Percentiles rank a stretch among this genome's conserved stretches.
These are phyloP conservation scores for Xerocomus subilludens DNA, from an alignment of 1,284 basidiomycete genomes.

Conservation along the genomic window DNA sequence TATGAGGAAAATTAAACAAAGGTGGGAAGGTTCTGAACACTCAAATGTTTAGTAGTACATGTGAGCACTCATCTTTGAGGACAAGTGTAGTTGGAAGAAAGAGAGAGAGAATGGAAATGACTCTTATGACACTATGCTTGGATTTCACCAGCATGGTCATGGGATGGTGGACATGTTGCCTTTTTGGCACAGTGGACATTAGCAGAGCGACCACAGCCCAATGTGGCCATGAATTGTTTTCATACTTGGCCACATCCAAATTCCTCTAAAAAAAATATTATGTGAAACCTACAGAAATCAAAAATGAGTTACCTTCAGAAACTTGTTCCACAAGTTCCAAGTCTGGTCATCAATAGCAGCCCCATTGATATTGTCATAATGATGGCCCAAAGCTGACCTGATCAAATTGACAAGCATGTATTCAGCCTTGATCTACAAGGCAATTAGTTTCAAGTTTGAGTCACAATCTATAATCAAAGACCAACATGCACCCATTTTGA, in stretches of 20 bases:
- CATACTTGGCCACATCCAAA: background rate
- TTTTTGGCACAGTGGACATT: background rate
- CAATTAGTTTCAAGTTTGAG: background rate
- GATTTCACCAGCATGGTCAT: background rate
- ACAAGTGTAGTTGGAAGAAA: no score
- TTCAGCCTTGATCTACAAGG: background rate
- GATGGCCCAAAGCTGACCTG: background rate
- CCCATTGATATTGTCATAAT: background rate
- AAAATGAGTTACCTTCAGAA: slow-evolving; percentile 3
- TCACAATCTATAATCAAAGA: no score
- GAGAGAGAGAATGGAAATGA: no score
- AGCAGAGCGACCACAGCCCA: background rate
- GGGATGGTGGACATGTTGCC: background rate
- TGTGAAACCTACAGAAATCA: no score
- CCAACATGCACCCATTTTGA: background rate
- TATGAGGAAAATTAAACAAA: no score
- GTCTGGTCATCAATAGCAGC: background rate
- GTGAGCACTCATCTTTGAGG: no score
- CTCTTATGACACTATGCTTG: background rate
- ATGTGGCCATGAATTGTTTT: background rate
- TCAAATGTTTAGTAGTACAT: no score
- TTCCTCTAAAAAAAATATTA: background rate
- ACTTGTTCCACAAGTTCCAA: background rate
- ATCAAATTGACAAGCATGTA: background rate
- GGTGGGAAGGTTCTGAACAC: no score